Conservation (phyloP, 129 eudicot species). For the Lactuca saligna region DNA sequence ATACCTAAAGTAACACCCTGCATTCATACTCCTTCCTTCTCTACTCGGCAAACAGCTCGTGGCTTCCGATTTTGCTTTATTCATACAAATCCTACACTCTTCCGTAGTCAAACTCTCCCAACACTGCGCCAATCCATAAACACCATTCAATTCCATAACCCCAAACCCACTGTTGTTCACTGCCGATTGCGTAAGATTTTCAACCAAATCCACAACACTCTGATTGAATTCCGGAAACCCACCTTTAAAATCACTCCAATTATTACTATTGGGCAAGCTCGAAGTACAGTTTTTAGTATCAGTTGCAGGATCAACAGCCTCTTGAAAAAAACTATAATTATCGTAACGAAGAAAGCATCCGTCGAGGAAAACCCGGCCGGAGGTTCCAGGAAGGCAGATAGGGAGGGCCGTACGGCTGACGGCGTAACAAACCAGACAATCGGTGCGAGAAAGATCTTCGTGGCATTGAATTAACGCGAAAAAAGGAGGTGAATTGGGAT, state of each 20-base stretch:
- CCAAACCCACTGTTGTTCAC: constrained; percentile 39
- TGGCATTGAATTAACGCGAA: constrained; percentile 59
- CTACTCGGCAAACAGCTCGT: constrained; percentile 52
- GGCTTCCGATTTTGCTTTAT: constrained; percentile 39
- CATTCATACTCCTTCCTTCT: constrained; percentile 68
- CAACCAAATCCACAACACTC: constrained; percentile 41
- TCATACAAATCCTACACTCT: constrained; percentile 60
- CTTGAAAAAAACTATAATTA: constrained; percentile 41
- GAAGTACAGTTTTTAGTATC: constrained; percentile 50
- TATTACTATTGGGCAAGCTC: background rate
- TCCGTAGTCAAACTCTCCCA: constrained; percentile 52
- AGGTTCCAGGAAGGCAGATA: constrained; percentile 50
- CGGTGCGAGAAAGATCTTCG: constrained; percentile 49
- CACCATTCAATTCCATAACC: constrained; percentile 45
- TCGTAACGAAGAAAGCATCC: constrained; percentile 73
- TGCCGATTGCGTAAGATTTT: constrained; percentile 42
- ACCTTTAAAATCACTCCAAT: constrained; percentile 18
- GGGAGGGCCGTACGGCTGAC: constrained; percentile 75
- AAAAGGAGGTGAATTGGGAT: constrained; percentile 27
- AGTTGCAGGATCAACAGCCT: constrained; percentile 27
- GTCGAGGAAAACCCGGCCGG: constrained; percentile 61
- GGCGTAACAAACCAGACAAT: constrained; percentile 83
- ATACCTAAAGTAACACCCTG: constrained; percentile 77
- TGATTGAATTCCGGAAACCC: constrained; percentile 22
- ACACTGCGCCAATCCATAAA: constrained; percentile 76